Conservation (phyloP, 2,329 filamentous ascomycete species). For the Ascochyta koolunga region DNA sequence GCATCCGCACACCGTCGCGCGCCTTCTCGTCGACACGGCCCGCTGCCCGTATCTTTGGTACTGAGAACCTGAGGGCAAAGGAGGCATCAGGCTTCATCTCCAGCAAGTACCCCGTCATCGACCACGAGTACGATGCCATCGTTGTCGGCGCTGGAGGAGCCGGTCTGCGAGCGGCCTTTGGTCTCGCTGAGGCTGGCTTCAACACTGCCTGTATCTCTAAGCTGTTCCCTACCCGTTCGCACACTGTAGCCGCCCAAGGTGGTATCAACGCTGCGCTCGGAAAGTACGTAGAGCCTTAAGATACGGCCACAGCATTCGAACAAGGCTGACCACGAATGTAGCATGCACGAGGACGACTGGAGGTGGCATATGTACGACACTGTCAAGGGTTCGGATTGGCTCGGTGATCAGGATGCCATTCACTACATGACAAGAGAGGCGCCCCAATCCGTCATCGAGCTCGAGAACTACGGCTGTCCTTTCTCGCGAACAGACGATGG, state of each 20-base stretch:
- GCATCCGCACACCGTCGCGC: slow-evolving; percentile 69
- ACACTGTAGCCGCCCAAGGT: slow-evolving; percentile 78
- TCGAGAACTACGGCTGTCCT: slow-evolving; percentile 96
- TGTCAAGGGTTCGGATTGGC: slow-evolving; percentile 96
- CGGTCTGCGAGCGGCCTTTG: slow-evolving; percentile 82
- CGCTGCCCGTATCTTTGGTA: slow-evolving; percentile 83
- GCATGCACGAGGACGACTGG: slow-evolving; percentile 98
- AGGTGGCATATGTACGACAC: slow-evolving; percentile 99
- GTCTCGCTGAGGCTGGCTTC: slow-evolving; percentile 85
- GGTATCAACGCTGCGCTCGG: slow-evolving; percentile 88
- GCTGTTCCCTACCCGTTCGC: slow-evolving; percentile 83
- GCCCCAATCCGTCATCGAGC: slow-evolving; percentile 86
- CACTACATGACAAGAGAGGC: slow-evolving; percentile 99
- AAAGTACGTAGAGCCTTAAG: slow-evolving; percentile 58
- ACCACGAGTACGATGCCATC: slow-evolving; percentile 98
- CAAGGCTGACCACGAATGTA: slow-evolving; percentile 34
- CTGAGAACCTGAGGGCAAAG: slow-evolving; percentile 85
- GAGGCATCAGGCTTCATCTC: slow-evolving; percentile 87
- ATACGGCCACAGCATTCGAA: background rate
- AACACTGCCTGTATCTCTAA: slow-evolving; percentile 88
- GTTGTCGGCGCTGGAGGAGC: slow-evolving; percentile 87
- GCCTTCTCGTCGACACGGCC: slow-evolving; percentile 87
- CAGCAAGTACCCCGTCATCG: slow-evolving; percentile 94
- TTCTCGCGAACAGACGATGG: slow-evolving; percentile 97
- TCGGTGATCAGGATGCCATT: slow-evolving; percentile 96